phyloP scores from a whole-genome alignment of 2,329 filamentous ascomycete species.

The Monilinia aucupariae region DNA sequence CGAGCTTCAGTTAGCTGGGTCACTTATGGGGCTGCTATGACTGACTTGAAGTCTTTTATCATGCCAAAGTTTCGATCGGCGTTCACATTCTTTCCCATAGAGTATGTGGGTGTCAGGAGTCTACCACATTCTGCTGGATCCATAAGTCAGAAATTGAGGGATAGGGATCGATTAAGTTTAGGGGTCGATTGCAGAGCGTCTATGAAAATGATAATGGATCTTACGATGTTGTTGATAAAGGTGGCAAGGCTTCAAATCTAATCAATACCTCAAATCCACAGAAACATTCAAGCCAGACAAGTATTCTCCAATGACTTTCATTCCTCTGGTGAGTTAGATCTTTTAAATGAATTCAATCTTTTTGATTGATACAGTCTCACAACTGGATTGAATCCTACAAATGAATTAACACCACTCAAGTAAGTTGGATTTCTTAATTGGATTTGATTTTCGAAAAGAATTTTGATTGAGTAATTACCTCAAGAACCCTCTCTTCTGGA shows the following conservation, averaged over 20 bases:
- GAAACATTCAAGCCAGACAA: too few relatives aligned
- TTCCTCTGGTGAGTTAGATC: too few relatives aligned
- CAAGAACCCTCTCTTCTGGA: too few relatives aligned
- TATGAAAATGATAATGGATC: slow-evolving; percentile 8
- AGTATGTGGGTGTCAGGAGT: neutral
- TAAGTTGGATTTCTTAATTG: too few relatives aligned
- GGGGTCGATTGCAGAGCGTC: slow-evolving; percentile 12
- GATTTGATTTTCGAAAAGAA: too few relatives aligned
- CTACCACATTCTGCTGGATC: slow-evolving; percentile 13
- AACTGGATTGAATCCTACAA: too few relatives aligned
- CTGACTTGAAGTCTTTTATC: slow-evolving; percentile 40
- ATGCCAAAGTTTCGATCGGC: slow-evolving; percentile 40
- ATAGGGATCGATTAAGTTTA: slow-evolving; percentile 5
- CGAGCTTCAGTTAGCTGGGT: slow-evolving; percentile 13
- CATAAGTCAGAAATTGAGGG: slow-evolving; percentile 13
- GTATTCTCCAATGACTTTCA: too few relatives aligned
- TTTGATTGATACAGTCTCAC: too few relatives aligned
- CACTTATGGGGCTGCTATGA: slow-evolving; percentile 41
- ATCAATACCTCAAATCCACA: too few relatives aligned
- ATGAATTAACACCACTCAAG: too few relatives aligned
- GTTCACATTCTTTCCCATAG: slow-evolving; percentile 31
- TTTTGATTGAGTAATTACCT: neutral
- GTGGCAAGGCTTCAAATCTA: neutral
- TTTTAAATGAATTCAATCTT: too few relatives aligned
- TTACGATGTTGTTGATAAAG: neutral